Evolutionary conservation across 2,329 filamentous ascomycete genomes (phyloP), one percentile per base, ranked within the genome.

Genomic region (Dothiorella sarmentorum): DNA sequence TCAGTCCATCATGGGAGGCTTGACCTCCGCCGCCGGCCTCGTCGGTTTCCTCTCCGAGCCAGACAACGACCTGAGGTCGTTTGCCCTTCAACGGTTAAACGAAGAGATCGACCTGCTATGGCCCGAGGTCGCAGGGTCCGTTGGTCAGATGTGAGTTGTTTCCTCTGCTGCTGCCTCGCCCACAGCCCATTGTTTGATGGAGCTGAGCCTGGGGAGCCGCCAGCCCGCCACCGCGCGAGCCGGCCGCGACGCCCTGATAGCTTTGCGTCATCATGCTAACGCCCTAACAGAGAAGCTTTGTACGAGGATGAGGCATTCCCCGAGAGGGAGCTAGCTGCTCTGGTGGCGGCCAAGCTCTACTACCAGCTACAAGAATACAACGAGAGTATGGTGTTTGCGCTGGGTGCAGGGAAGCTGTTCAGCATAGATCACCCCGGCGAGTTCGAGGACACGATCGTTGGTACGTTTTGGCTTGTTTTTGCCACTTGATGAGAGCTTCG

Each of bases 301-400:
- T 99, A 96, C 76, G 94, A 99, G 82, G 93, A 99, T 78, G 91
- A 96, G 69, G 83, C 85, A 61, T 99, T 99, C 70, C 89, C 92
- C 49, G 89, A 99, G 75, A 90, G 93, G 69, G 90, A 94, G 73
- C 87, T 99, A 59, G 94, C 94, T 58, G 94, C 94, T 56, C 83
- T 99, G 51, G 91, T 99, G 57, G 89, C 96, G 42, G 89, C 94
- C 67, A 99, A 99, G 82, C 91, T 97, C 66, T 99, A 97, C 80
- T 99, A 97, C 73, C 94, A 99, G 73, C 86, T 99, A 56, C 91
- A 97, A 77, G 94, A 94, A 74, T 99, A 99, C 80, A 94, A 97
- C 73, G 94, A 99, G 79, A 97, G 93, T 76, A 97, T 99, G 93
- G 89, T 90, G 55, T 97, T 99, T 75, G 94, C 94, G 63, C 85